Evolutionary conservation across 2,329 filamentous ascomycete species (phyloP).

Genomic region (Penicillium sp.): DNA sequence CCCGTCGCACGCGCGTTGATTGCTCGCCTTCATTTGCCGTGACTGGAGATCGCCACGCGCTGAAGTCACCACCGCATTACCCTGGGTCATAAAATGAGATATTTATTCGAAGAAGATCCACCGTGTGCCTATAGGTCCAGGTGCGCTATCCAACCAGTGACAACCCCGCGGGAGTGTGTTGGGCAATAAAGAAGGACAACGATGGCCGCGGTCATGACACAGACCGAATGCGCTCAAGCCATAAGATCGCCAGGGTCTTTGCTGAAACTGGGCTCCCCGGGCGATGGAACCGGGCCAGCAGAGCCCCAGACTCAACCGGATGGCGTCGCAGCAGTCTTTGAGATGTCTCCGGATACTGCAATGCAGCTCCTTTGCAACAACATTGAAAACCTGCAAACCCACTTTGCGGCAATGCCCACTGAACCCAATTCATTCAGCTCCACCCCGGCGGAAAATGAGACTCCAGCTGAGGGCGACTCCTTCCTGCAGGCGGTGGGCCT

Average conservation of each 20-base stretch:
- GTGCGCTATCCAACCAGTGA: constrained; percentile 18
- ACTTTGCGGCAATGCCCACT: constrained; percentile 54
- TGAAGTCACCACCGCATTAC: constrained; percentile 4
- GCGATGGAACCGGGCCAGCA: constrained; percentile 1
- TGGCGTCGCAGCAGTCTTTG: constrained; percentile 54
- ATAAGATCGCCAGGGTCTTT: constrained; percentile 11
- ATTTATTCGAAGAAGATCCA: constrained; percentile 23
- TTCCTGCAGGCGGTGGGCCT: constrained; percentile 30
- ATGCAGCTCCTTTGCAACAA: constrained; percentile 75
- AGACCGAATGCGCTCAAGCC: constrained; percentile 14
- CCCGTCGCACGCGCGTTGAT: not conserved
- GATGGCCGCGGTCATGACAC: constrained; percentile 22
- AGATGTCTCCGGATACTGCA: constrained; percentile 70
- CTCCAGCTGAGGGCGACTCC: constrained; percentile 22
- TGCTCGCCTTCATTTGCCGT: not conserved
- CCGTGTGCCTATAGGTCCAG: constrained; percentile 30
- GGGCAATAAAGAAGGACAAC: constrained; percentile 22
- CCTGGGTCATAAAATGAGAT: constrained; percentile 36
- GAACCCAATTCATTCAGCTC: constrained; percentile 50
- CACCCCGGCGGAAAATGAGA: constrained; percentile 28
- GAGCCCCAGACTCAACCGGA: constrained; percentile 1
- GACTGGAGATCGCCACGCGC: constrained; percentile 8
- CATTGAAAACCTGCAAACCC: constrained; percentile 60
- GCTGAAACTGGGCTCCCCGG: constrained; percentile 16
- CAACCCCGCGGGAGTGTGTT: constrained; percentile 10